Base-by-base conservation (phyloP, 2,329 filamentous ascomycete species). In the Curvularia eragrostidis region DNA sequence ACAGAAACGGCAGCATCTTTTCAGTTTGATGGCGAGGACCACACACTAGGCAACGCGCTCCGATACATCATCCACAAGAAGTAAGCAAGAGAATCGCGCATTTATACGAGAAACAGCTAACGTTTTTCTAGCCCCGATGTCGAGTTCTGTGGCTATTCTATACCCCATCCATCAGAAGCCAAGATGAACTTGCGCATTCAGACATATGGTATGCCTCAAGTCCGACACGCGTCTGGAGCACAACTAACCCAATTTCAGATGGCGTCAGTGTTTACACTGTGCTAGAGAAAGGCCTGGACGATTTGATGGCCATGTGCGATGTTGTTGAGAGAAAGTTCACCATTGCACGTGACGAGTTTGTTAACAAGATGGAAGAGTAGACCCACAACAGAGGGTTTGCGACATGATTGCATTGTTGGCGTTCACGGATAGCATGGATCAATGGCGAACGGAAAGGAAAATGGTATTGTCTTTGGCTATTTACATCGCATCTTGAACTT, bases 21-120 rank as follows among this genome's bases (percentile, higher is more conserved):
- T 75, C 91, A 98, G 75, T 96, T 99, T 70, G 87, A 91, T 59
- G 89, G 91, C 44, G 95, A 99, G 80, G 93, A 96, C 42, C 95
- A 99, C 78, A 99, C 95, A 0, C 82, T 99, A 51, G 95, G 95
- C 26, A 99, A 99, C 78, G 92, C 93, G 9, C 80, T 99, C 68
- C 86, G 95, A 72, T 98, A 93, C 75, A 90, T 97, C 63, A 96
- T 99, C 71, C 97, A 97, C 91, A 98, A 98, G 81, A 99, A 99
- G 94, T 97, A 82, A 65, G 87, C 46, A 23, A 9, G 34, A 36
- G 5, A 28, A 13, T 1, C 10, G 18, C 1, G 18, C 12, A 4
- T 15, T 3, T 38, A 15, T 6, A 23, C 12, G 13, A 24, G 1
- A 3, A n/a, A 19, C 8, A 30, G 21, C 51, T 67, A 30, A 65